Conservation (phyloP, 23 red algal species). For the Gracilariopsis chorda region DNA sequence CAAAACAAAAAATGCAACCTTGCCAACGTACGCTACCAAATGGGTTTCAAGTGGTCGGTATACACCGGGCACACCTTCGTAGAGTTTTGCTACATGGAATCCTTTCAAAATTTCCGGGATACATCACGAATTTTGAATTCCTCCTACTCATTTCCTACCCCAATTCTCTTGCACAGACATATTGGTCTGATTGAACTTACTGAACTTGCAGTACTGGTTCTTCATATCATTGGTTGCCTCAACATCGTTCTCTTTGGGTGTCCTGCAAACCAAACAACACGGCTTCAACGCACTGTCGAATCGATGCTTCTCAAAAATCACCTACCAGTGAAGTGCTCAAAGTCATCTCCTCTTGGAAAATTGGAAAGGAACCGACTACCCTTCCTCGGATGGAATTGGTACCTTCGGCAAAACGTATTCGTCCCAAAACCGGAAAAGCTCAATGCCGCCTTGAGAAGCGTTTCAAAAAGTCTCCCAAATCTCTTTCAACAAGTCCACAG, state of each 20-base stretch:
- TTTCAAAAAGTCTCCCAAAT: no score
- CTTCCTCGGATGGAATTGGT: background rate
- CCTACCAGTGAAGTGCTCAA: background rate
- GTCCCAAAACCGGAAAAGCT: background rate
- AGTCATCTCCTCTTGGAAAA: background rate
- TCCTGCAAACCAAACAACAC: background rate
- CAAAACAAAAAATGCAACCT: background rate
- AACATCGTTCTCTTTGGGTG: background rate
- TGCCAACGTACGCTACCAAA: background rate
- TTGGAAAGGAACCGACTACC: background rate
- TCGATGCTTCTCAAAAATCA: background rate
- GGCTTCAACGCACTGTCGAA: background rate
- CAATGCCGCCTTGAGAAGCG: background rate
- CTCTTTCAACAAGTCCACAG: no score
- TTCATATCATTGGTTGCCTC: background rate
- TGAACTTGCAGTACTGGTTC: background rate
- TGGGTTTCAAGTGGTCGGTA: conserved; percentile 2
- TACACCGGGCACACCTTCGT: background rate
- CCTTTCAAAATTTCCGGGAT: background rate
- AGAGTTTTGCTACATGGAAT: background rate
- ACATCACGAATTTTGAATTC: background rate
- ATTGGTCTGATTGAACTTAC: background rate
- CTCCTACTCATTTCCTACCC: background rate
- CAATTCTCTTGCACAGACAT: background rate
- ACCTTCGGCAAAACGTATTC: background rate